Evolutionary conservation across 2,329 filamentous ascomycete genomes (phyloP).

Genomic region (Davidsoniella eucalypti): DNA sequence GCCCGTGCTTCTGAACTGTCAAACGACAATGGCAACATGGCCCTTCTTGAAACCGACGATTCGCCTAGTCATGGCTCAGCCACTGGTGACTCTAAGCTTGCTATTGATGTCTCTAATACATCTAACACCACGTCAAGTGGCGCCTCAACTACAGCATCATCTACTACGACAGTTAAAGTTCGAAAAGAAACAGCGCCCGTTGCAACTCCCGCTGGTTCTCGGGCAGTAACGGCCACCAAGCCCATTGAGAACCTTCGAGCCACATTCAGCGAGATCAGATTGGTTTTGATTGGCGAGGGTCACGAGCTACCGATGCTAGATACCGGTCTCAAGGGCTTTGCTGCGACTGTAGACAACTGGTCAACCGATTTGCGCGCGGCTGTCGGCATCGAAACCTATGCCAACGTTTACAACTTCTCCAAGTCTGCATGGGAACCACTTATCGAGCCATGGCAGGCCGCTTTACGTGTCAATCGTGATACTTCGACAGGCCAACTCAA

Average conservation of each 20-base stretch:
- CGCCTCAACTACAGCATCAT: too few relatives aligned
- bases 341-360: conserved; percentile 76
- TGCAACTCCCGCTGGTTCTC: neutral
- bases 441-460: conserved; percentile 92
- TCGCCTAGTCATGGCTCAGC: neutral
- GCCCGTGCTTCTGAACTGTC: conserved; percentile 81
- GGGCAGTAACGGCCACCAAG: conserved; percentile 13
- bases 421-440: conserved; percentile 97
- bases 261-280: conserved; percentile 69
- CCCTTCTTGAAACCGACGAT: conserved; percentile 32
- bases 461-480: conserved; percentile 71
- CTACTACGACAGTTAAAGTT: too few relatives aligned
- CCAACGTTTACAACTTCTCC: conserved; percentile 97
- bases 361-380: conserved; percentile 74
- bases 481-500: conserved; percentile 59
- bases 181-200: too few relatives aligned
- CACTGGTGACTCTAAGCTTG: neutral
- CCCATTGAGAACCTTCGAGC: conserved; percentile 66
- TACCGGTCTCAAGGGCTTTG: conserved; percentile 81
- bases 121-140: neutral
- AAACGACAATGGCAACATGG: conserved; percentile 36
- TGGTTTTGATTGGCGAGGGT: conserved; percentile 86
- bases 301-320: conserved; percentile 94
- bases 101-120: neutral
- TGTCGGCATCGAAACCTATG: conserved; percentile 78